These are phyloP conservation scores for Priceomyces fermenticarens DNA, from an alignment of 805 yeast genomes.

Conservation along the genomic window DNA sequence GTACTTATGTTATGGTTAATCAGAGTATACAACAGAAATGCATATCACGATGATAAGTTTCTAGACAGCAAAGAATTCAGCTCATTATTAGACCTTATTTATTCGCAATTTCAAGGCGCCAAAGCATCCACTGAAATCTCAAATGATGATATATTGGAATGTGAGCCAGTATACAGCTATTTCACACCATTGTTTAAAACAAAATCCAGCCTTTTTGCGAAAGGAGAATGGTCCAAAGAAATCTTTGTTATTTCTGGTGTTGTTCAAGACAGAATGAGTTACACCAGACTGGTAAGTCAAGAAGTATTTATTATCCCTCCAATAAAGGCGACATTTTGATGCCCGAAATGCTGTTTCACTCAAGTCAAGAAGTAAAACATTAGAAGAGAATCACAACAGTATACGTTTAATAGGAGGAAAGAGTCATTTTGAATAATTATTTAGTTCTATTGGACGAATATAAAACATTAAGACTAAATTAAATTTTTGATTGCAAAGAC, in stretches of 20 bases:
- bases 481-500: conserved; percentile 2
- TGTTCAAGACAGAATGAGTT: conserved; percentile 6
- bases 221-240: background rate
- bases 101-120: conserved; percentile 2
- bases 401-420: too few relatives aligned
- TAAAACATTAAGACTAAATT: background rate
- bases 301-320: conserved; percentile 6
- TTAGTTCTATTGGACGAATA: too few relatives aligned
- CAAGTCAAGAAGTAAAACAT: too few relatives aligned
- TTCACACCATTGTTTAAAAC: background rate
- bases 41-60: background rate
- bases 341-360: too few relatives aligned
- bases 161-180: background rate
- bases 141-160: conserved; percentile 2
- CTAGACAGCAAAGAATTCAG: background rate
- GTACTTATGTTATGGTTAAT: conserved; percentile 6
- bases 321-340: conserved; percentile 1
- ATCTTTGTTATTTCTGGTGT: conserved; percentile 5
- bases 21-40: conserved; percentile 1
- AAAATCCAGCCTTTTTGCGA: conserved; percentile 1
- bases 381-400: too few relatives aligned
- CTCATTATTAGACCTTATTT: background rate
- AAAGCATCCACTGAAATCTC: conserved; percentile 2
- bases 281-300: conserved; percentile 4
- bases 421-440: too few relatives aligned